These are phyloP conservation scores for Ceriops decandra DNA, from an alignment of 345 rosid species.

Conservation along the genomic window DNA sequence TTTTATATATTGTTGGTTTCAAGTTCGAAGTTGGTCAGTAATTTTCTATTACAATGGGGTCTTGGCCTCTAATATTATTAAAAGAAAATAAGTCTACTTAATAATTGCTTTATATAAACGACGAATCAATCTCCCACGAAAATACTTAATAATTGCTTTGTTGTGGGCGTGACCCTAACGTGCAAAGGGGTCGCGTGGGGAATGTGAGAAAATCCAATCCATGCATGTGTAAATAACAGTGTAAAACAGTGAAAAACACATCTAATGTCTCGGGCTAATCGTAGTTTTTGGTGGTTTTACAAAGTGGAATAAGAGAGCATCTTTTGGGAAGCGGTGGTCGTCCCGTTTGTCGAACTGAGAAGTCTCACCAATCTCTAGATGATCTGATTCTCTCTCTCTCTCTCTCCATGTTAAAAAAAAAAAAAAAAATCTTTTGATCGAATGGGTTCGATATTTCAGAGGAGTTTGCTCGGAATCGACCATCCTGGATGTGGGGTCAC, in stretches of 20 bases:
- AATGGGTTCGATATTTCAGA: constrained; percentile 36
- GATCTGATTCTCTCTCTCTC: constrained; percentile 59
- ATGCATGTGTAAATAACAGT: too few relatives aligned
- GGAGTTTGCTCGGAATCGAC: constrained; percentile 24
- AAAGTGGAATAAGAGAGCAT: constrained; percentile 58
- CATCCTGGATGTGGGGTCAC: constrained; percentile 37
- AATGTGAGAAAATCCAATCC: not conserved
- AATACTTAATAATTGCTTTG: too few relatives aligned
- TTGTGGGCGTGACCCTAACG: too few relatives aligned
- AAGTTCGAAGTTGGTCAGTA: too few relatives aligned
- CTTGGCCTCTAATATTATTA: too few relatives aligned
- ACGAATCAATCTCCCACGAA: too few relatives aligned
- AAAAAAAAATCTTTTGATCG: constrained; percentile 38
- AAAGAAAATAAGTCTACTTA: too few relatives aligned
- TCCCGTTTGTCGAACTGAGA: constrained; percentile 56
- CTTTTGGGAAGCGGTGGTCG: constrained; percentile 90
- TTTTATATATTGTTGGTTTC: too few relatives aligned
- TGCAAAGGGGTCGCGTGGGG: constrained; percentile 25
- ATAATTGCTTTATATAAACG: too few relatives aligned
- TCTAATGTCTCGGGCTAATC: constrained; percentile 41
- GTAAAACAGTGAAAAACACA: constrained; percentile 25
- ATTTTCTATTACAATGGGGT: too few relatives aligned
- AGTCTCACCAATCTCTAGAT: constrained; percentile 61
- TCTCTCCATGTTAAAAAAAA: constrained; percentile 9
- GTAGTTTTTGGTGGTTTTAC: constrained; percentile 28